These are phyloP conservation scores for Physocladia obscura DNA, from an alignment of 192 early-diverging fungal genomes.

Conservation along the genomic window DNA sequence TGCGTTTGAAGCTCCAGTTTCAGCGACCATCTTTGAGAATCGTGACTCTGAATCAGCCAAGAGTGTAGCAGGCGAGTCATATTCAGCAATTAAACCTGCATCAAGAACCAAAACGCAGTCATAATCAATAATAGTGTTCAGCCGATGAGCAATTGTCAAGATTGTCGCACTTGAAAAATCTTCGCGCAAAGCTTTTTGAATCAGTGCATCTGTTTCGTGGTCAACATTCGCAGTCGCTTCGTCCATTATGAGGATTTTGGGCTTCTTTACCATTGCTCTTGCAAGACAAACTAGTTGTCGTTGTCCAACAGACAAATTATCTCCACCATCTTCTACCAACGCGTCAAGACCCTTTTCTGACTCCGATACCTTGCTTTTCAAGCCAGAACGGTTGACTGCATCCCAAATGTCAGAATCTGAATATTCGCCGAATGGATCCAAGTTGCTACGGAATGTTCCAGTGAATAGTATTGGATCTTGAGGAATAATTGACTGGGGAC, in stretches of 20 bases:
- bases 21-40: slow-evolving; percentile 40
- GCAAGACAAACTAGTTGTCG: slow-evolving; percentile 58
- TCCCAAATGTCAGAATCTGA: slow-evolving; percentile 69
- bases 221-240: slow-evolving; percentile 47
- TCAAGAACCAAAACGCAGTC: slow-evolving; percentile 58
- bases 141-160: slow-evolving; percentile 50
- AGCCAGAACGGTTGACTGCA: slow-evolving; percentile 55
- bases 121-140: slow-evolving; percentile 41
- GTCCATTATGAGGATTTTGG: slow-evolving; percentile 47
- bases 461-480: slow-evolving; percentile 57
- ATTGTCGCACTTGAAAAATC: slow-evolving; percentile 49
- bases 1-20: slow-evolving; percentile 34
- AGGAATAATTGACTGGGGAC: slow-evolving; percentile 43
- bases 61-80: slow-evolving; percentile 71
- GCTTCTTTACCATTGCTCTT: slow-evolving; percentile 51
- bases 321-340: slow-evolving; percentile 72
- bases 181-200: slow-evolving; percentile 47
- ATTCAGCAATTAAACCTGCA: slow-evolving; percentile 76
- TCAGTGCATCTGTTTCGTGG: slow-evolving; percentile 45
- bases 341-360: slow-evolving; percentile 60
- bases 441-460: slow-evolving; percentile 54
- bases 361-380: slow-evolving; percentile 42
- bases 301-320: slow-evolving; percentile 81
- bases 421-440: slow-evolving; percentile 68
- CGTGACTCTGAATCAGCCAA: slow-evolving; percentile 42